phyloP scores from a whole-genome alignment of 75 land plant species.

The Cupressus sempervirens region DNA sequence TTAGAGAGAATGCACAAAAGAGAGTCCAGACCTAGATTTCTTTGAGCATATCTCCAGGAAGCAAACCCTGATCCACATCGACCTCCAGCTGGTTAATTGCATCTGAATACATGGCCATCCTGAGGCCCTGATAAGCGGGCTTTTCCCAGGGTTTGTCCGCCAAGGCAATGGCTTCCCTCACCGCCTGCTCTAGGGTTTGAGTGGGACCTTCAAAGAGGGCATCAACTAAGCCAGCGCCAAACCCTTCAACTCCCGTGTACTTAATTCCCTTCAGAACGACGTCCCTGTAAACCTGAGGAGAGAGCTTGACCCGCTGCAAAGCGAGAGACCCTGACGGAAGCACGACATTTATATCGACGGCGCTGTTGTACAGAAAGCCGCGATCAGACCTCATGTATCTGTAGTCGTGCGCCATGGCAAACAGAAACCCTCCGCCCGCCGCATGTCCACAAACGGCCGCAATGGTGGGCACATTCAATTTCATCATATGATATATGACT shows the following conservation, averaged over 20 bases:
- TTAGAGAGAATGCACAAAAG: neutral
- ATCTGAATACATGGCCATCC: constrained; percentile 32
- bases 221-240: constrained; percentile 26
- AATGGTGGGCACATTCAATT: constrained; percentile 21
- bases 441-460: constrained; percentile 23
- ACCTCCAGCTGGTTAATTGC: neutral
- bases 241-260: constrained; percentile 24
- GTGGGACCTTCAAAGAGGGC: constrained; percentile 2
- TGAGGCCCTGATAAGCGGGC: constrained; percentile 18
- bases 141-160: constrained; percentile 28
- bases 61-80: neutral
- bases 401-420: constrained; percentile 25
- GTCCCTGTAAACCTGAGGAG: constrained; percentile 26
- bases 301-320: constrained; percentile 15
- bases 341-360: constrained; percentile 18
- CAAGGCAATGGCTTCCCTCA: constrained; percentile 26
- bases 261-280: constrained; percentile 25
- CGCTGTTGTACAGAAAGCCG: constrained; percentile 18
- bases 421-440: constrained; percentile 16
- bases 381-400: constrained; percentile 18
- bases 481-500: neutral
- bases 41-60: neutral
- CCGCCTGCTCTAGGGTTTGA: constrained; percentile 23
- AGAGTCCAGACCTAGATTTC: neutral
- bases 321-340: constrained; percentile 18